Evolutionary conservation across 169 alveolate genomes (phyloP).

Genomic region (Amoebophrya sp.): DNA sequence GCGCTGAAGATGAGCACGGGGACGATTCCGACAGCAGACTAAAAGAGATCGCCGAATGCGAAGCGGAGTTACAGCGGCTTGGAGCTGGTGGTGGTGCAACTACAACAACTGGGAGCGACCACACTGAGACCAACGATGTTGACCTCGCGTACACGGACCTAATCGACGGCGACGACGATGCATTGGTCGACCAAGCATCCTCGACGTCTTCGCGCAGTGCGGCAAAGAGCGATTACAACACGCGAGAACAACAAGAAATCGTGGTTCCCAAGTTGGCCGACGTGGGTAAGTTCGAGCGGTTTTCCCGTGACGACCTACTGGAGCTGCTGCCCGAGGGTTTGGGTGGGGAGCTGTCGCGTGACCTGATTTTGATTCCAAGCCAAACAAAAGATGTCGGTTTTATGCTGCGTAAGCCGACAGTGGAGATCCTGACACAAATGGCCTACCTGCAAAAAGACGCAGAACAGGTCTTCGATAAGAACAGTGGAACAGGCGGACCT

Average conservation of each 20-base stretch:
- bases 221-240: too few relatives aligned
- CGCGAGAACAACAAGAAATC: not conserved
- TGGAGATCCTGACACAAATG: conserved; percentile 40
- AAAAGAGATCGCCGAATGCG: too few relatives aligned
- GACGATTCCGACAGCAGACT: not conserved
- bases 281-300: conserved; percentile 38
- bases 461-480: too few relatives aligned
- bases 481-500: too few relatives aligned
- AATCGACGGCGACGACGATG: too few relatives aligned
- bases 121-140: too few relatives aligned
- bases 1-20: not conserved
- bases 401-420: conserved; percentile 41
- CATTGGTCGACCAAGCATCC: too few relatives aligned
- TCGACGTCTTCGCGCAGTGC: too few relatives aligned
- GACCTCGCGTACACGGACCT: too few relatives aligned
- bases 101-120: too few relatives aligned
- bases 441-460: conserved; percentile 19
- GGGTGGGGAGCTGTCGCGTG: conserved; percentile 39
- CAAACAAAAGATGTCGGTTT: conserved; percentile 36
- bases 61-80: too few relatives aligned
- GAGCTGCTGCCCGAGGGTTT: conserved; percentile 50
- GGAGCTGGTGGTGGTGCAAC: too few relatives aligned
- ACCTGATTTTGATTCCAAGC: conserved; percentile 34
- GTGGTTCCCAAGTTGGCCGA: not conserved
- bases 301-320: conserved; percentile 36